Conservation (phyloP, 2,329 filamentous ascomycete genomes). For the Cryphonectria japonica region DNA sequence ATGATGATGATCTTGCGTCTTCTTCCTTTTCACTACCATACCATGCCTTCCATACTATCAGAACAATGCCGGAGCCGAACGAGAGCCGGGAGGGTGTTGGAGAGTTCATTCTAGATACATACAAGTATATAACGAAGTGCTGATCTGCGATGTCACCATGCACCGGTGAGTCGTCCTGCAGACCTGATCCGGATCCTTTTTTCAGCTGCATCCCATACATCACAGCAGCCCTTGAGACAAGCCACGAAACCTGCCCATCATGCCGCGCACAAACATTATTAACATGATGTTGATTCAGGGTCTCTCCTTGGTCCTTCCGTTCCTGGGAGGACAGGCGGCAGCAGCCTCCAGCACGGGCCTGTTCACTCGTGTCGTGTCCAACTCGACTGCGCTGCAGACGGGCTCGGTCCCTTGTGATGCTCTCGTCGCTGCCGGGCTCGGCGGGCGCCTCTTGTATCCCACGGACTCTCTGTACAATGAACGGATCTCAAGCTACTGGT, state of each 20-base stretch:
- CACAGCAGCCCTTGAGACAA: not conserved
- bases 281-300: not conserved
- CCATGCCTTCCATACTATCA: too few relatives aligned
- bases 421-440: slow-evolving; percentile 10
- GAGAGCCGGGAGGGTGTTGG: not conserved
- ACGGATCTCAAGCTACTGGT: slow-evolving; percentile 30
- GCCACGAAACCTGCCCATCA: not conserved
- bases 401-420: slow-evolving; percentile 12
- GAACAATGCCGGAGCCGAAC: not conserved
- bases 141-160: not conserved
- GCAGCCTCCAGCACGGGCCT: not conserved
- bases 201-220: not conserved
- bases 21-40: not conserved
- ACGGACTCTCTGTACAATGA: slow-evolving; percentile 19
- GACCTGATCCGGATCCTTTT: not conserved
- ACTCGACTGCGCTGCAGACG: not conserved
- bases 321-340: not conserved
- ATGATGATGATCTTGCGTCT: not conserved
- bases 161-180: not conserved
- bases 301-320: not conserved
- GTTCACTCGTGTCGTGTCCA: not conserved
- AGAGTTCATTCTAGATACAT: not conserved
- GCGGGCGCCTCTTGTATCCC: slow-evolving; percentile 1
- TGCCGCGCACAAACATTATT: not conserved
- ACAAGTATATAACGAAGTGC: not conserved